Base-by-base conservation (phyloP, 2,329 filamentous ascomycete genomes). In the Phoma herbarum region DNA sequence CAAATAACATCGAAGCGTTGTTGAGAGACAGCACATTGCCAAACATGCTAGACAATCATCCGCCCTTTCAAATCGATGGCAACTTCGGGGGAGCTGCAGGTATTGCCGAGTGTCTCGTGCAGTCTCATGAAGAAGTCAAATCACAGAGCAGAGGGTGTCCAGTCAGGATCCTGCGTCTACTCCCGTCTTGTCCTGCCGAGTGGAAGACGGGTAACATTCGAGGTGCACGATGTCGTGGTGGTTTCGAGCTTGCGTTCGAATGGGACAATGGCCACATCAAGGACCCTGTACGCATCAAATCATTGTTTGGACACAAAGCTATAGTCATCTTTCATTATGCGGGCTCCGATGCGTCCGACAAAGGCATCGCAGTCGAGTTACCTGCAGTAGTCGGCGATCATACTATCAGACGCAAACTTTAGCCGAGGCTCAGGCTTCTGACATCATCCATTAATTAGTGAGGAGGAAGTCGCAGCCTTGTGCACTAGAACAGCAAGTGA, bases 51-150 rank as follows among this genome's bases (percentile, higher is more conserved):
- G 81, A 83, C 49, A 57, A 39, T 6, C 54, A 59, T 11, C 54
- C 55, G 9, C 54, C 58, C 2, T 83, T 83, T 60, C 82, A 84
- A 60, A 82, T 83, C 22, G 81, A 84, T 62, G 82, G 82, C 1
- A 84, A 84, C 52, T 81, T 83, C 59, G 82, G 82, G 1, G 78
- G 78, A 1, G 77, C 77, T n/a, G 79, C 79, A 3, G 82, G 80
- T 2, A 79, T 84, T 14, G 61, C 80, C 1, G 81, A 83, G n/a
- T 54, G 50, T 35, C 51, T 59, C 18, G 26, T 55, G 9, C 57
- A 59, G 33, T 51, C 50, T 3, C 51, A 59, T 7, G 57, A 54
- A 25, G 46, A 50, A 23, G 8, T 28, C 1, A 33, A 23, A 12
- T 4, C 20, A 12, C n/a, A 26, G 8, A 20, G 14, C 1, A 4